A percentile compares a stretch with the other conserved stretches of the same genome.
phyloP scores from a whole-genome alignment of 2,329 filamentous ascomycete species.

The Lasiodiplodia sp. region DNA sequence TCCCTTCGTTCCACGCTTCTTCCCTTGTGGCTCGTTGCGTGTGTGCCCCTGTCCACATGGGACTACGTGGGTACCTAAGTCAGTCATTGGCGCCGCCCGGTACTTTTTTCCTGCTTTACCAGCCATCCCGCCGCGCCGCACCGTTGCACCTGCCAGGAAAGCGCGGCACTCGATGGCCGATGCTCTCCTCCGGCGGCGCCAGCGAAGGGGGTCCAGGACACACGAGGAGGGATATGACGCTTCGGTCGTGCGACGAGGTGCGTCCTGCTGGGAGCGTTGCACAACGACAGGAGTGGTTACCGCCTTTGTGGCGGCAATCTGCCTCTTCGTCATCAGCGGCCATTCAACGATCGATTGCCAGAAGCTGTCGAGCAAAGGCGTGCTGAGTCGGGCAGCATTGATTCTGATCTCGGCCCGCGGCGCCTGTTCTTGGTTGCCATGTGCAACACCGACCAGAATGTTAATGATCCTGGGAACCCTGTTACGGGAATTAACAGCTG shows the following conservation, averaged over 20 bases:
- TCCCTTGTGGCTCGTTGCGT: neutral
- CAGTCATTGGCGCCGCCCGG: neutral
- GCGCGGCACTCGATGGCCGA: no score
- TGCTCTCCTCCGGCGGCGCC: neutral
- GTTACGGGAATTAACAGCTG: constrained; percentile 7
- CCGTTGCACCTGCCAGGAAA: neutral
- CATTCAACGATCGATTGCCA: neutral
- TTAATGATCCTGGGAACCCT: neutral
- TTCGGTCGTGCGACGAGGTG: constrained; percentile 10
- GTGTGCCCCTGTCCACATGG: constrained; percentile 5
- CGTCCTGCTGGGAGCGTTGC: constrained; percentile 8
- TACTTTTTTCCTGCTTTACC: neutral
- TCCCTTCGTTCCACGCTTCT: constrained; percentile 14
- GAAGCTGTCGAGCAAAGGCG: neutral
- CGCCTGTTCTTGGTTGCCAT: neutral
- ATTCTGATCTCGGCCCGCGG: neutral
- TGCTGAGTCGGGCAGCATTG: neutral
- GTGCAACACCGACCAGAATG: constrained; percentile 5
- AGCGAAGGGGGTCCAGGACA: constrained; percentile 7
- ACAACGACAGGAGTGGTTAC: constrained; percentile 25
- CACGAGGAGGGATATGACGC: constrained; percentile 9
- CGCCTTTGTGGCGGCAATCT: constrained; percentile 19
- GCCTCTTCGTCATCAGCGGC: neutral
- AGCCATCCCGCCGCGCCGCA: neutral
- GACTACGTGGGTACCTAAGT: neutral